Evolutionary conservation across 352 stramenopile genomes (phyloP).

Genomic region (Phytophthora ohioensis): DNA sequence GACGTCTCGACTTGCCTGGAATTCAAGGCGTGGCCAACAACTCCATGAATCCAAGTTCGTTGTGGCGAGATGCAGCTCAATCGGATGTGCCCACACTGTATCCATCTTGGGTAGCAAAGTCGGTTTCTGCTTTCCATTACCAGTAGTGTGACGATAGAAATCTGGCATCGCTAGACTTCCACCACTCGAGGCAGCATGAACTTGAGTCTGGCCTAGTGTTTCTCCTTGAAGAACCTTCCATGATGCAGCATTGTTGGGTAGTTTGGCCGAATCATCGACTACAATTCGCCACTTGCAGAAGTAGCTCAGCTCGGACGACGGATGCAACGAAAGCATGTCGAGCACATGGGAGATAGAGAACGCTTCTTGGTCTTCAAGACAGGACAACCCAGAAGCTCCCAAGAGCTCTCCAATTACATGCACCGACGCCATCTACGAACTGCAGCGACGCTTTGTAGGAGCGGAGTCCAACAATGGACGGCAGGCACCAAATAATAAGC

Average conservation of each 20-base stretch:
- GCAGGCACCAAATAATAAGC: slow-evolving; percentile 10
- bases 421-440: slow-evolving; percentile 44
- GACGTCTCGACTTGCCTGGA: slow-evolving; percentile 33
- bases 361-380: slow-evolving; percentile 18
- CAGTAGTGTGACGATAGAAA: slow-evolving; percentile 21
- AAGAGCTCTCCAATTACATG: slow-evolving; percentile 63
- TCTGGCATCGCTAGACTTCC: slow-evolving; percentile 31
- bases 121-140: background rate
- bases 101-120: slow-evolving; percentile 42
- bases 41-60: slow-evolving; percentile 17
- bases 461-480: background rate
- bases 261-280: slow-evolving; percentile 6
- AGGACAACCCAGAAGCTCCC: slow-evolving; percentile 46
- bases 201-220: slow-evolving; percentile 54
- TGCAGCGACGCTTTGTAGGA: slow-evolving; percentile 28
- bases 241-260: background rate
- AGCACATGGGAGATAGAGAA: slow-evolving; percentile 39
- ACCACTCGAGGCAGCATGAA: slow-evolving; percentile 38
- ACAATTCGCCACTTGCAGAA: slow-evolving; percentile 65
- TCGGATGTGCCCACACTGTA: slow-evolving; percentile 61
- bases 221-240: slow-evolving; percentile 59
- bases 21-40: slow-evolving; percentile 54
- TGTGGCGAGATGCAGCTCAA: slow-evolving; percentile 57
- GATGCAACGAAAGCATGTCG: slow-evolving; percentile 53
- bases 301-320: slow-evolving; percentile 46